Base-by-base conservation (phyloP, 495 filamentous ascomycete species). In the Penicillium manginii region DNA sequence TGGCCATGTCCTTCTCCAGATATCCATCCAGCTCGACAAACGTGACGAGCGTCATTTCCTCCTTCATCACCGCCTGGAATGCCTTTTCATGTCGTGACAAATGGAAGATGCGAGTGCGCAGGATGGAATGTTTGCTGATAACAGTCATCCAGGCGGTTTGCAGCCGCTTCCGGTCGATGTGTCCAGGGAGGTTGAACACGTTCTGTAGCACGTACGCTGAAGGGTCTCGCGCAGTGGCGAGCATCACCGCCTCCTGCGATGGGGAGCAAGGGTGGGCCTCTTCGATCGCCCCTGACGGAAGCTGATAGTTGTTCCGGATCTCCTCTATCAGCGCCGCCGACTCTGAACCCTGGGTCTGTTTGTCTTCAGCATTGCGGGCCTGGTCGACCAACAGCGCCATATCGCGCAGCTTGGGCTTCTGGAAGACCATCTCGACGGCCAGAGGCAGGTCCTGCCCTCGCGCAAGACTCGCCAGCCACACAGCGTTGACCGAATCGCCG, bases 191-290 rank as follows among this genome's bases (percentile, higher is more conserved):
- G 8, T 62, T 61, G 57, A 81, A 83, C 0, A 80, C 62, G n/a
- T 75, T 70, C 42, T 80, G 77, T 8, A 80, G 81, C 17, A 85
- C 70, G 56, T 86, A 87, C 0, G 80, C 71, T n/a, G 83, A 82
- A 10, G 65, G 57, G 11, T 81, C 75, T 52, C 81, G 81, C 40
- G 77, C 71, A 1, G 88, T 87, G 2, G 88, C 67, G 2, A 84
- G 83, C 67, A 90, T 74, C 17, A 91, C 76, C 2, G 85, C 87
- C 60, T 89, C 88, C 68, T 92, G 89, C 1, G 90, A 71, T 12
- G 88, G 80, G 4, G 84, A 89, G 74, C 87, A 90, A 9, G 87
- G 87, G 57, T 88, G 91, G 0, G 86, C 68, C 65, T 91, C 80
- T 0, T 46, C 22, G 12, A 89, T 74, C 1, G 68, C 52, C 0